phyloP scores from a whole-genome alignment of 495 filamentous ascomycete genomes.

The Neurospora pannonica region DNA sequence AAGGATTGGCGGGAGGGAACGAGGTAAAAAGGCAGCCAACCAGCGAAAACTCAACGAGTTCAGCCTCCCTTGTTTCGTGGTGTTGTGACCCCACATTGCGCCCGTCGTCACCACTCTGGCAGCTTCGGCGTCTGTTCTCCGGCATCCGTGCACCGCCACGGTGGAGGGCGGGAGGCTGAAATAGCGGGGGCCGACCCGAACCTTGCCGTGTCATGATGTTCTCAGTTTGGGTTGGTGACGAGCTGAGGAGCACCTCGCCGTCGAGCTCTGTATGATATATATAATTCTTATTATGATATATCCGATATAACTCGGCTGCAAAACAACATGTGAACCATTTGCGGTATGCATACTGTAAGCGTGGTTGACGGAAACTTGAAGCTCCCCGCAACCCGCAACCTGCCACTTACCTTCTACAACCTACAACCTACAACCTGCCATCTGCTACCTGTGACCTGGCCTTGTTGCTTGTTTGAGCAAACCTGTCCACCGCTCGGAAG shows the following conservation, averaged over 20 bases:
- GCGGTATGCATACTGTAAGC: background rate
- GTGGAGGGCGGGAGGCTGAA: background rate
- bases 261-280: background rate
- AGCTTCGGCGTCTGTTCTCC: background rate
- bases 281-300: background rate
- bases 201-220: background rate
- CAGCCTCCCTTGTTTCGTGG: constrained; percentile 18
- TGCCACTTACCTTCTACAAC: background rate
- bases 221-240: background rate
- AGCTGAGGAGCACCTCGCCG: background rate
- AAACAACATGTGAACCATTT: background rate
- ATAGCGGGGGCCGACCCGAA: background rate
- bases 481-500: background rate
- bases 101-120: background rate
- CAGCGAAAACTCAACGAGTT: constrained; percentile 20
- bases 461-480: background rate
- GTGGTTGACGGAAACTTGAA: background rate
- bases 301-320: background rate
- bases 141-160: constrained; percentile 8
- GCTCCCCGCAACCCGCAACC: background rate
- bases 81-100: background rate
- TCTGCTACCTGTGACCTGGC: background rate
- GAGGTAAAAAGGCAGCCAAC: constrained; percentile 4
- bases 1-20: background rate
- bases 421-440: background rate